Base-by-base conservation (phyloP, 1,139 yeast species). In the Lodderomyces parapsilosis region DNA sequence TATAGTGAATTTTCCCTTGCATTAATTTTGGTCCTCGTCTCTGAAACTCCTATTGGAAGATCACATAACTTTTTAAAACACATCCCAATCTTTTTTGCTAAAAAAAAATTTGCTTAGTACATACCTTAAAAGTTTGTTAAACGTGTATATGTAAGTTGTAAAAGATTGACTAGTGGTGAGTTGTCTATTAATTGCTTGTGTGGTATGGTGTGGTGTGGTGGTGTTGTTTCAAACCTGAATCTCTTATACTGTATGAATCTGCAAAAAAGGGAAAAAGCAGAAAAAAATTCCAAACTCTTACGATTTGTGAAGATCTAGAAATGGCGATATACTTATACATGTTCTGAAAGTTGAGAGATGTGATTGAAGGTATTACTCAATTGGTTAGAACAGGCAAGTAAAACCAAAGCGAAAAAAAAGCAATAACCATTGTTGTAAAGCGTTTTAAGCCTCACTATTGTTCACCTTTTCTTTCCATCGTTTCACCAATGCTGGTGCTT, bases 41-140 rank as follows among this genome's bases (percentile, higher is more conserved):
- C n/a, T n/a, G n/a, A 6, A 22, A 8, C n/a, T 11, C 28, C 28
- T 25, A n/a, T 25, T 7, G 4, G 28, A 11, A 7, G 4, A 25
- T 27, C 17, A 13, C 4, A 27, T 27, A 27, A 9, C 10, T 11
- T n/a, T 24, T 9, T 24, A n/a, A 27, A 27, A n/a, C 31, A 27
- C n/a, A 27, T n/a, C n/a, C 31, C 6, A 27, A 27, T 27, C 17
- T 27, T 15, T 27, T n/a, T 4, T 4, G 13, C n/a, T 13, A 27
- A 27, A 27, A 27, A 27, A n/a, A 27, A n/a, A 6, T 9, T 5
- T 27, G 17, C 13, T 13, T 33, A 19, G 14, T 34, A 34, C 37
- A 34, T 34, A 34, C 37, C 37, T 34, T 7, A 20, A n/a, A n/a
- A 34, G 37, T 34, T 34, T 13, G 27, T 34, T 20, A 9, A n/a